These are phyloP conservation scores for Blastobotrys americana DNA, from an alignment of 805 yeast species.

Conservation along the genomic window DNA sequence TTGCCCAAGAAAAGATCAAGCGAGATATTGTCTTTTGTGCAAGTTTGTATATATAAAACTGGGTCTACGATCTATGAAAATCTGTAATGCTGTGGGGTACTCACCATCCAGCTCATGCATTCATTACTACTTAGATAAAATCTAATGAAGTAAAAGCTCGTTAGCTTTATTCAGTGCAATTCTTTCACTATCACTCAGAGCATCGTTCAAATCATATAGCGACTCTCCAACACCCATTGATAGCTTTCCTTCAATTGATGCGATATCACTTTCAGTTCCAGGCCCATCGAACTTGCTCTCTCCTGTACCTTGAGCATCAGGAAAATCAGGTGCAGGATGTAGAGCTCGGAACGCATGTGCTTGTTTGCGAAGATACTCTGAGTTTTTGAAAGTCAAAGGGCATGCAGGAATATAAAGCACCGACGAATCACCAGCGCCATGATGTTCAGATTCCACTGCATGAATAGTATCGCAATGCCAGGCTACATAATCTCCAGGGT, in stretches of 20 bases:
- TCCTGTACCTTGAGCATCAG: slow-evolving; percentile 14
- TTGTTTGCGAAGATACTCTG: slow-evolving; percentile 16
- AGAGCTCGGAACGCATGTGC: slow-evolving; percentile 15
- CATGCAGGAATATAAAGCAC: slow-evolving; percentile 35
- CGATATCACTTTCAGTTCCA: slow-evolving; percentile 4
- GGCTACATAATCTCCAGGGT: slow-evolving; percentile 38
- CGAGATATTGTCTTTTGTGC: slow-evolving; percentile 98
- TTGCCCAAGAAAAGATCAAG: slow-evolving; percentile 90
- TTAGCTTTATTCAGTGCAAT: neutral
- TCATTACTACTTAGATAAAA: no score
- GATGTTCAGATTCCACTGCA: slow-evolving; percentile 35
- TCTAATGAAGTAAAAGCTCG: no score
- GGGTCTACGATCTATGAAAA: no score
- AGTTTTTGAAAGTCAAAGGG: slow-evolving; percentile 28
- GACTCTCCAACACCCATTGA: slow-evolving; percentile 5
- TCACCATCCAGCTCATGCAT: no score
- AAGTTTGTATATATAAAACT: slow-evolving; percentile 67
- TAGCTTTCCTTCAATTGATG: neutral
- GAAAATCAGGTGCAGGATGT: slow-evolving; percentile 25
- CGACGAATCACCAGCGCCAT: slow-evolving; percentile 32
- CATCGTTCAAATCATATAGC: neutral
- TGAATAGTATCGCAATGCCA: slow-evolving; percentile 41
- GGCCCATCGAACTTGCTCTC: slow-evolving; percentile 8
- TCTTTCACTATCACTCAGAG: neutral
- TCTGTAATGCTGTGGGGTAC: no score